phyloP scores from a whole-genome alignment of 2,329 filamentous ascomycete genomes.

The Trichoderma brevicompactum region DNA sequence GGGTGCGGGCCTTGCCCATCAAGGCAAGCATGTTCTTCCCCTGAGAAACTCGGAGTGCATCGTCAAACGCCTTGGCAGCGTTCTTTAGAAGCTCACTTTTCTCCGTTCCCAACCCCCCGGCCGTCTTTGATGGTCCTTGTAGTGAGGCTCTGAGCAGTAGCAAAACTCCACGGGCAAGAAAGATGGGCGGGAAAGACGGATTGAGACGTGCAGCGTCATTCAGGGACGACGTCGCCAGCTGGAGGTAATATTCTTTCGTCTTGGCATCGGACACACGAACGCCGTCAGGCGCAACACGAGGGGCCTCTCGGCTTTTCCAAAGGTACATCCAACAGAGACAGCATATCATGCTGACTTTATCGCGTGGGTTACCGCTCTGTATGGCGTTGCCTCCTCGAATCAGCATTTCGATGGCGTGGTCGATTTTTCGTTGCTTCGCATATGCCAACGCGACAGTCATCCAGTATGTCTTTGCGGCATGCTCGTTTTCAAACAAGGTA shows the following conservation, averaged over 20 bases:
- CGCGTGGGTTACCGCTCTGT: slow-evolving; percentile 74
- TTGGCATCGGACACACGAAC: slow-evolving; percentile 71
- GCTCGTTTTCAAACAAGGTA: slow-evolving; percentile 91
- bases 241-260: slow-evolving; percentile 92
- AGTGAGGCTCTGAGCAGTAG: slow-evolving; percentile 86
- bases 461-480: slow-evolving; percentile 90
- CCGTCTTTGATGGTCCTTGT: slow-evolving; percentile 72
- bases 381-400: slow-evolving; percentile 74
- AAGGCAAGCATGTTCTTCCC: slow-evolving; percentile 90
- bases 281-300: slow-evolving; percentile 64
- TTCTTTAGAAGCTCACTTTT: slow-evolving; percentile 78
- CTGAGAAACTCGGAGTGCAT: slow-evolving; percentile 82
- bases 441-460: slow-evolving; percentile 97
- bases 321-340: slow-evolving; percentile 91
- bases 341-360: slow-evolving; percentile 82
- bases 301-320: slow-evolving; percentile 83
- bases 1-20: slow-evolving; percentile 84
- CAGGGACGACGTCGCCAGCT: slow-evolving; percentile 84
- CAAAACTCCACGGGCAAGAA: slow-evolving; percentile 87
- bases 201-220: slow-evolving; percentile 97
- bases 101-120: slow-evolving; percentile 71
- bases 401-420: slow-evolving; percentile 76
- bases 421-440: slow-evolving; percentile 91
- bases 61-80: slow-evolving; percentile 92
- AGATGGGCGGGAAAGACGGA: slow-evolving; percentile 87